These are phyloP conservation scores for Pharnaceum exiguum DNA, from an alignment of 148 eudicot species.

Conservation along the genomic window DNA sequence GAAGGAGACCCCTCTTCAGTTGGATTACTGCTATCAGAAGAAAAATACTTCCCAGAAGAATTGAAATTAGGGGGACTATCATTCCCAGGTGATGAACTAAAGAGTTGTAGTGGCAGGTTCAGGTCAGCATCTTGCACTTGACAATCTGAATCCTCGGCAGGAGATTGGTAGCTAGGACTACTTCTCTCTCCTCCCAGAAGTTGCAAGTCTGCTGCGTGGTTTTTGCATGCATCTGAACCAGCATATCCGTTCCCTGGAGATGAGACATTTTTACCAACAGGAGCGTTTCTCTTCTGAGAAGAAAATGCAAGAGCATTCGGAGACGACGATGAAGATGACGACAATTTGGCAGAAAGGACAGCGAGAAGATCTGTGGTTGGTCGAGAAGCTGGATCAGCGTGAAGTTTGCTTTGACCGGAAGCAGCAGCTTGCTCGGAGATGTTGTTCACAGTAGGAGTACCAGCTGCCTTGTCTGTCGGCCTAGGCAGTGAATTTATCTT, in stretches of 20 bases:
- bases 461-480: constrained; percentile 35
- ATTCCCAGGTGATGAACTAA: constrained; percentile 60
- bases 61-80: constrained; percentile 44
- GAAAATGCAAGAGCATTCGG: constrained; percentile 26
- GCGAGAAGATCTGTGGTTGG: constrained; percentile 61
- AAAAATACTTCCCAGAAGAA: constrained; percentile 48
- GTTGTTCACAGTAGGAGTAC: constrained; percentile 20
- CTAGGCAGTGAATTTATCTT: constrained; percentile 60
- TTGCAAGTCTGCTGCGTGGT: constrained; percentile 11
- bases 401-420: constrained; percentile 30
- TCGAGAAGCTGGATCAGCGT: constrained; percentile 27
- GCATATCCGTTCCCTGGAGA: constrained; percentile 6
- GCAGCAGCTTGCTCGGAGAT: constrained; percentile 15
- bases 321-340: constrained; percentile 33
- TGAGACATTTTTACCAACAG: constrained; percentile 12
- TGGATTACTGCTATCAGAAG: constrained; percentile 76
- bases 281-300: constrained; percentile 35
- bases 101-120: constrained; percentile 53
- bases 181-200: constrained; percentile 50
- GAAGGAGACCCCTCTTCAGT: constrained; percentile 43
- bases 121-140: constrained; percentile 42
- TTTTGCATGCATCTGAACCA: constrained; percentile 2
- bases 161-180: constrained; percentile 68
- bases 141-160: constrained; percentile 53
- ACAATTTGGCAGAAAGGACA: constrained; percentile 29